Percentiles rank a stretch among this genome's conserved stretches.
Conservation (phyloP, 805 yeast genomes). For the Starmerella sirachaensis region DNA sequence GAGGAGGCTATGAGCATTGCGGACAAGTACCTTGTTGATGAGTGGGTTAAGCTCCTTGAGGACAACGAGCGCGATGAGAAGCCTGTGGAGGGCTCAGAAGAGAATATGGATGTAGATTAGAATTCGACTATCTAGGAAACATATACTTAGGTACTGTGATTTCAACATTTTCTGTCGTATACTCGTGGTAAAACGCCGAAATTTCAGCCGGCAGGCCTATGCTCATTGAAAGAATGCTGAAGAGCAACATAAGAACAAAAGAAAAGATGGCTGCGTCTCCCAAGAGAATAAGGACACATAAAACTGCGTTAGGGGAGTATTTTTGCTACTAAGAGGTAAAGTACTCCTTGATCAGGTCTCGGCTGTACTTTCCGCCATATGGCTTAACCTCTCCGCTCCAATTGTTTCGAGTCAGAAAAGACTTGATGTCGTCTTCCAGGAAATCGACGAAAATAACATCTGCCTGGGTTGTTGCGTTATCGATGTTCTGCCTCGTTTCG, state of each 20-base stretch:
- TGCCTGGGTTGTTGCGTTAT: constrained; percentile 23
- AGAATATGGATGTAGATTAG: no score
- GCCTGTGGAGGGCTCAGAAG: no score
- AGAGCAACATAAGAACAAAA: no score
- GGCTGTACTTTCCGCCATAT: constrained; percentile 11
- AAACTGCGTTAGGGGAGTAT: background rate
- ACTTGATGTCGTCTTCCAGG: constrained; percentile 38
- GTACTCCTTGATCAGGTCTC: constrained; percentile 13
- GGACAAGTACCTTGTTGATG: constrained; percentile 6
- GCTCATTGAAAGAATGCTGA: no score
- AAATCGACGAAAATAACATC: constrained; percentile 62
- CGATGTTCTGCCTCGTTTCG: constrained; percentile 32
- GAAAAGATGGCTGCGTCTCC: no score
- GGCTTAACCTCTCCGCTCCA: constrained; percentile 1
- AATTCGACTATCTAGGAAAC: no score
- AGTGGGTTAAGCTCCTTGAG: constrained; percentile 3
- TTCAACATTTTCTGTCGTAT: no score
- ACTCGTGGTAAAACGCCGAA: no score
- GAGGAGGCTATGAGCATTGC: constrained; percentile 7
- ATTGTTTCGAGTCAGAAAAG: constrained; percentile 31
- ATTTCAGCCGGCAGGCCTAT: no score
- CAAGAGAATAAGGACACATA: no score
- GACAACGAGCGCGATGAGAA: no score
- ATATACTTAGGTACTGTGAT: no score
- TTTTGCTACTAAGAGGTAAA: background rate